Evolutionary conservation across 2,329 filamentous ascomycete genomes (phyloP), one percentile per base, ranked within the genome.

Genomic region (Colletotrichum shisoi): DNA sequence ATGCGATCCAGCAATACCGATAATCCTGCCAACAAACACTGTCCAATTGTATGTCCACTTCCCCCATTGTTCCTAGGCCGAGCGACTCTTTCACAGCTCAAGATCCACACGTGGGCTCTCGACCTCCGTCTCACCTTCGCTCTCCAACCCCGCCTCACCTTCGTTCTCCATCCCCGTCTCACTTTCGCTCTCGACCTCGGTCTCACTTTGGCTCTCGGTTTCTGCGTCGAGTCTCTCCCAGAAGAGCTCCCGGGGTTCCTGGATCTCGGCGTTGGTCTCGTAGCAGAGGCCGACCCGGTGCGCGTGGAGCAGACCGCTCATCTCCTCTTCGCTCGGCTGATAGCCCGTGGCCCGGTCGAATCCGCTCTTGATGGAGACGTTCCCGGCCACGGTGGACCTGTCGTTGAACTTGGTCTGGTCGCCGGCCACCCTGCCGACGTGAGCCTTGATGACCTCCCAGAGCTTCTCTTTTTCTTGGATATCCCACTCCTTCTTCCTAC

Each of bases 31-130:
- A 9, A 19, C 3, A 9, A 4, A 6, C 17, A 8, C 42, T n/a
- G n/a, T 3, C 11, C n/a, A 45, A 6, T 4, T n/a, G n/a, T n/a
- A 11, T 45, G 7, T 9, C n/a, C 17, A 24, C n/a, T n/a, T 27
- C 19, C 31, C 15, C n/a, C 15, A 15, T 52, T 7, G 7, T 37
- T 15, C 34, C 31, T 12, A 53, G 34, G 51, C 51, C 31, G 7
- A 7, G 31, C n/a, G 8, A 13, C 15, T 34, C 31, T 39, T 39
- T 53, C 51, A n/a, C 31, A 19, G 27, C 9, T 12, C 51, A 34
- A 40, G 51, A 40, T 31, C 34, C 51, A 3, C 51, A 53, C 17
- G 51, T 37, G 51, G 34, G 19, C 51, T 53, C 51, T 17, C 51
- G 34, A 39, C 51, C 27, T 31, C 27, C 7, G 27, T 31, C 27